Percentiles rank a stretch among this genome's conserved stretches.
Conservation (phyloP, 1,139 yeast species). For the Suhomyces coccinellae region DNA sequence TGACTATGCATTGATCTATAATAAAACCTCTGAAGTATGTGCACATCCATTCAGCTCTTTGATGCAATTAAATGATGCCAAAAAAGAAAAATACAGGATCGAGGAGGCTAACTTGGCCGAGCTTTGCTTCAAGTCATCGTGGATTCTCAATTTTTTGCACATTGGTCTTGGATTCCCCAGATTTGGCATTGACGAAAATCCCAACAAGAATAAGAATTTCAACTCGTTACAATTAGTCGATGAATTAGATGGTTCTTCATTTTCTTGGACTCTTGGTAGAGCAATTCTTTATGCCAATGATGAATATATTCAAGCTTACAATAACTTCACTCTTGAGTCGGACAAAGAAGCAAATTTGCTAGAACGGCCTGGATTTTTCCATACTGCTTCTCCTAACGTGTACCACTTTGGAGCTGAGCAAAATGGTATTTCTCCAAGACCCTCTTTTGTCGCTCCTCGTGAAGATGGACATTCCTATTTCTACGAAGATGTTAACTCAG, state of each 20-base stretch:
- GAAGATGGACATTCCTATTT: slow-evolving; percentile 25
- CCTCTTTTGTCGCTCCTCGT: slow-evolving; percentile 34
- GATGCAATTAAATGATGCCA: slow-evolving; percentile 36
- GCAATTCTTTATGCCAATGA: slow-evolving; percentile 65
- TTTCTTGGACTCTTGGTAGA: slow-evolving; percentile 84
- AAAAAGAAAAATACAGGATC: slow-evolving; percentile 30
- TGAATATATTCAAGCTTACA: slow-evolving; percentile 43
- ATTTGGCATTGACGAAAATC: slow-evolving; percentile 44
- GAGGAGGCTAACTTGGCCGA: slow-evolving; percentile 24
- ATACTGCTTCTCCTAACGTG: slow-evolving; percentile 48
- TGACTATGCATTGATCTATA: slow-evolving; percentile 42
- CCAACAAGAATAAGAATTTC: slow-evolving; percentile 27
- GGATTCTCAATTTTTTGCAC: slow-evolving; percentile 71
- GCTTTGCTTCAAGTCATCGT: slow-evolving; percentile 46
- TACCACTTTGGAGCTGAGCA: slow-evolving; percentile 57
- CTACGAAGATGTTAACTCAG: slow-evolving; percentile 29
- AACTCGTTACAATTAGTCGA: slow-evolving; percentile 63
- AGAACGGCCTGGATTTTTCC: slow-evolving; percentile 43
- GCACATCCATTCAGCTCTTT: slow-evolving; percentile 41
- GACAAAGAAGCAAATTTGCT: neutral
- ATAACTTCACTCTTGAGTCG: slow-evolving; percentile 24
- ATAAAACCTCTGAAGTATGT: slow-evolving; percentile 50
- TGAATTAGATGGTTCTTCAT: slow-evolving; percentile 60
- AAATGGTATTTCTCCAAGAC: slow-evolving; percentile 45
- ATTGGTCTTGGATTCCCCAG: slow-evolving; percentile 74